phyloP scores from a whole-genome alignment of 164 flowering plant species.

The grape (Vitis vinifera) region ASM3070453v1 NC_081806.1:1260501-1261000 shows the following conservation, averaged over 20 bases:
- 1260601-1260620: conserved; percentile 53
- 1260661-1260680: not conserved
- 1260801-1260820: too few species aligned
- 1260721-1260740: too few species aligned
- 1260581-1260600: conserved; percentile 67
- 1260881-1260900: conserved; percentile 9
- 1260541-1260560: conserved; percentile 98
- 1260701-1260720: too few species aligned
- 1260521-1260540: conserved; percentile 85
- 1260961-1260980: conserved; percentile 74
- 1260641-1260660: not conserved
- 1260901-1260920: conserved; percentile 45
- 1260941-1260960: conserved; percentile 70
- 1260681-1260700: too few species aligned
- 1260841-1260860: too few species aligned
- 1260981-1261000: conserved; percentile 58
- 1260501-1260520: conserved; percentile 91
- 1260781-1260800: not conserved
- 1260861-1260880: too few species aligned
- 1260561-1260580: conserved; percentile 92
- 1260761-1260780: not conserved
- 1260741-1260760: not conserved
- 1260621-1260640: not conserved
- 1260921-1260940: conserved; percentile 87
- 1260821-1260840: too few species aligned